Percentiles rank a stretch among this genome's conserved stretches.
phyloP scores from a whole-genome alignment of 108 stramenopile species.

The Nannochloropsis salina region DNA sequence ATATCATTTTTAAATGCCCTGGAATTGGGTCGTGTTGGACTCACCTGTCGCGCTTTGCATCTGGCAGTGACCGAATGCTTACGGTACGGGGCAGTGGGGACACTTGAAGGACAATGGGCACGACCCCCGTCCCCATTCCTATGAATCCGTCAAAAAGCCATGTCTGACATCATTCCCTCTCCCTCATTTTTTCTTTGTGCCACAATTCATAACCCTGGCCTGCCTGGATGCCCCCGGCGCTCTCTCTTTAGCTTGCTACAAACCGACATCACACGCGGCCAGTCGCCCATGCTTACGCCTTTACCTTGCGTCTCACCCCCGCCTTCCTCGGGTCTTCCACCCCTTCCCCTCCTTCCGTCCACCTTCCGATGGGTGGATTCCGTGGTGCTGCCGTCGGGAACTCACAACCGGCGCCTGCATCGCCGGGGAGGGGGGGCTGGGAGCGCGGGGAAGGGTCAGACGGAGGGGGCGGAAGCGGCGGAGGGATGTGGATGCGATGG shows the following conservation, averaged over 20 bases:
- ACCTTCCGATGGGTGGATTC: not conserved
- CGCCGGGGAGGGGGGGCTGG: not conserved
- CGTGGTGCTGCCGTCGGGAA: conserved; percentile 6
- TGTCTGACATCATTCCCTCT: no score
- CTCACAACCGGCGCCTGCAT: not conserved
- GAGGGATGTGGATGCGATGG: not conserved
- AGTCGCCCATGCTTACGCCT: not conserved
- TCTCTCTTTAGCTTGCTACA: not conserved
- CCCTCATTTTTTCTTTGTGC: no score
- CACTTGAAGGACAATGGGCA: no score
- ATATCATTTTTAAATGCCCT: no score
- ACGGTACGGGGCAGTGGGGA: no score
- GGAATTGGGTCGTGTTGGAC: no score
- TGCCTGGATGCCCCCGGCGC: no score
- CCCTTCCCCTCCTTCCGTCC: not conserved
- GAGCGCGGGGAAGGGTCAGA: not conserved
- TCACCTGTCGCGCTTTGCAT: no score
- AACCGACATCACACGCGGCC: not conserved
- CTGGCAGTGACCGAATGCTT: no score
- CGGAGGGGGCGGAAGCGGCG: not conserved
- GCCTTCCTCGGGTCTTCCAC: not conserved
- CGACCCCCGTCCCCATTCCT: no score
- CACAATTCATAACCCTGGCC: no score
- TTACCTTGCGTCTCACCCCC: not conserved
- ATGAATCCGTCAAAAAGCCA: no score